Evolutionary conservation across 2,329 filamentous ascomycete genomes (phyloP), one percentile per base, ranked within the genome.

Genomic region (Fusarium longipes): DNA sequence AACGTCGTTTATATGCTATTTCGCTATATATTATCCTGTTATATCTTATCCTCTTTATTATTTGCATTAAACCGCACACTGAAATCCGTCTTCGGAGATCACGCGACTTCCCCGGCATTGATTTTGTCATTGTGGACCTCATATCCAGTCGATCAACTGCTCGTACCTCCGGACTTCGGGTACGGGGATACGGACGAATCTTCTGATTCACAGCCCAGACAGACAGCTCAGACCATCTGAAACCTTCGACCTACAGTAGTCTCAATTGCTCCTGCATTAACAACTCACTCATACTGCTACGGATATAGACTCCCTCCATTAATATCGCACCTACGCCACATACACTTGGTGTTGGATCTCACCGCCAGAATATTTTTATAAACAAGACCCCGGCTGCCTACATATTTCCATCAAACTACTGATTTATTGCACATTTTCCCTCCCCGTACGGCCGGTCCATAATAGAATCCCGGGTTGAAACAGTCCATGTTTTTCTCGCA

Each of bases 191-290:
- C 44, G 51, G 44, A 35, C 52, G 44, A 63, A 45, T 47, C 39
- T 47, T 45, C 30, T 63, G 25, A 32, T 29, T 58, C 52, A 42
- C 40, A 49, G 18, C 27, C 54, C 30, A 60, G 38, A 59, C 30
- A 60, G 38, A 59, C 58, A 45, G 47, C 58, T 45, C 59, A 42
- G 58, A 35, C 56, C 56, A 40, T 61, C 56, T 61, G 56, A 61
- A 61, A 61, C 56, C 45, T 59, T 53, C 33, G 27, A 58, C 38
- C 38, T 50, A 66, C 52, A 53, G 49, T 56, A 60, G 65, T 45
- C 57, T 35, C 47, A 20, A 56, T 44, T 53, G 48, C 55, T 64
- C 40, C 50, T 65, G 65, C 64, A 65, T 68, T 62, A 53, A 65
- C 60, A 63, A 63, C 59, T 49, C 60, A 52, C 39, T 27, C n/a